A percentile compares a stretch with the other conserved stretches of the same genome.
phyloP scores from a whole-genome alignment of 2,329 filamentous ascomycete species.

The Nemania sp. region DNA sequence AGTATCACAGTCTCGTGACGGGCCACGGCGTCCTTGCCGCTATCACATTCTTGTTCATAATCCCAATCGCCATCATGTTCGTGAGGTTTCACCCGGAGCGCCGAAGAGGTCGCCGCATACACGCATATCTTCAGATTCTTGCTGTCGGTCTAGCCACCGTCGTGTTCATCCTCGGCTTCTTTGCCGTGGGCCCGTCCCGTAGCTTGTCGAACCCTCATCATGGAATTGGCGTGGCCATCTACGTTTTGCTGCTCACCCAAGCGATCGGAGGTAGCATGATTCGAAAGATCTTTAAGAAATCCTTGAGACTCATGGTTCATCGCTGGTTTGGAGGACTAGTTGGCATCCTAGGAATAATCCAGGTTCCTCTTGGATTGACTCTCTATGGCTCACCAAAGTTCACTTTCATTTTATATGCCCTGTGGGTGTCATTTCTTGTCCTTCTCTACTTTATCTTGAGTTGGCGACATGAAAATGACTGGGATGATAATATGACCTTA shows the following conservation, averaged over 20 bases:
- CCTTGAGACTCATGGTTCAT: conserved; percentile 68
- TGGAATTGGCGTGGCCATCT: conserved; percentile 79
- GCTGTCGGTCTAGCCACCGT: conserved; percentile 69
- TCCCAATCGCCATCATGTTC: conserved; percentile 74
- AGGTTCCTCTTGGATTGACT: conserved; percentile 86
- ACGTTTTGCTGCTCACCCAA: conserved; percentile 72
- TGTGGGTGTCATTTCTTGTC: conserved; percentile 75
- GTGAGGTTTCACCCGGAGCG: conserved; percentile 68
- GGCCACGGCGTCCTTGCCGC: conserved; percentile 74
- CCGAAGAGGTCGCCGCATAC: conserved; percentile 65
- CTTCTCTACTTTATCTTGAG: conserved; percentile 79
- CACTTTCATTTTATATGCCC: conserved; percentile 81
- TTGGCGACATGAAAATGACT: conserved; percentile 63
- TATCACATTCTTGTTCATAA: conserved; percentile 72
- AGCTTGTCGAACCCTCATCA: conserved; percentile 82
- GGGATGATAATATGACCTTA: conserved; percentile 48
- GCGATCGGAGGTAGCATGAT: conserved; percentile 70
- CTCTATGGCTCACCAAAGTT: conserved; percentile 87
- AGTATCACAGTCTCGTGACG: conserved; percentile 71
- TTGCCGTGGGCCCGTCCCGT: conserved; percentile 73
- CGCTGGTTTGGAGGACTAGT: conserved; percentile 83
- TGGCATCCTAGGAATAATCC: conserved; percentile 79
- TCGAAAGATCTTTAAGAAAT: conserved; percentile 52
- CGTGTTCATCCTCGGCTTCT: conserved; percentile 74
- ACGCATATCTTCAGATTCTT: conserved; percentile 74